These are phyloP conservation scores for Venturia aucupariae DNA, from an alignment of 2,329 filamentous ascomycete genomes.

Conservation along the genomic window DNA sequence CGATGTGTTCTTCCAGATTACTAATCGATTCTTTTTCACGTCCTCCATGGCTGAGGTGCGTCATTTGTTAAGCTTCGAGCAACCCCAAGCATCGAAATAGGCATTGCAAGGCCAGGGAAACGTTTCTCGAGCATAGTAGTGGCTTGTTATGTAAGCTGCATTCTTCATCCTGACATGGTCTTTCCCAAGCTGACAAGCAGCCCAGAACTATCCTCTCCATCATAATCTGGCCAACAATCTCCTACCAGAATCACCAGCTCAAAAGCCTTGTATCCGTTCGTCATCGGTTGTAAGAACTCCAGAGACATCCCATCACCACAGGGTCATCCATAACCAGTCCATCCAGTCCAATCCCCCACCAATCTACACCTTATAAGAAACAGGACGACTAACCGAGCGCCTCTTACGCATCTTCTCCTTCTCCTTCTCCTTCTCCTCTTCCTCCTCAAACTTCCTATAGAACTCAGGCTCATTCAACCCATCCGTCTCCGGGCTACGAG, in stretches of 20 bases:
- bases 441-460: neutral
- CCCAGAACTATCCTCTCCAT: neutral
- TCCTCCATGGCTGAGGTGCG: neutral
- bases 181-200: neutral
- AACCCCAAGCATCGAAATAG: neutral
- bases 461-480: neutral
- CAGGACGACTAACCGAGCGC: neutral
- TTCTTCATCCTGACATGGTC: neutral
- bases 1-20: neutral
- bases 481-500: neutral
- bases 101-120: too few species aligned
- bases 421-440: neutral
- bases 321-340: neutral
- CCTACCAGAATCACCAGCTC: neutral
- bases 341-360: neutral
- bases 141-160: neutral
- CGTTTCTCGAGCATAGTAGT: too few species aligned
- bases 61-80: neutral
- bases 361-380: neutral
- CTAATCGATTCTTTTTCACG: neutral
- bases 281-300: neutral
- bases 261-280: neutral
- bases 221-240: neutral
- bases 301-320: neutral
- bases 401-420: neutral